Evolutionary conservation across 2,329 filamentous ascomycete species (phyloP), one percentile per base, ranked within the genome.

Genomic region (Aphanocladium album): DNA sequence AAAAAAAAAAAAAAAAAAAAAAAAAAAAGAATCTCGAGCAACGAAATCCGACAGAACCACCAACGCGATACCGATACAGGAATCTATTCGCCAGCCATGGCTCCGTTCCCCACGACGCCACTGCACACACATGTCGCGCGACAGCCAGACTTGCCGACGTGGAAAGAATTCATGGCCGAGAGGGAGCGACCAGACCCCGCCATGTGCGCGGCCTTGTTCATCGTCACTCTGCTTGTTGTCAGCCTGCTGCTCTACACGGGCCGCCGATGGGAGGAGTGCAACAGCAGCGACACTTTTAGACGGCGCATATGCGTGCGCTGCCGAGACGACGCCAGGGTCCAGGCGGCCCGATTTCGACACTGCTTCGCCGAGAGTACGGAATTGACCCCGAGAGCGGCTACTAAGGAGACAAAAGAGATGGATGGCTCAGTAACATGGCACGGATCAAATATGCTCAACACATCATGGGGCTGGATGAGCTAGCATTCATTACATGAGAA

Each of bases 391-490:
- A 23, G 23, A 23, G 11, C 5, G 21, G 5, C 35, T 5, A 12
- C 8, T 14, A n/a, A n/a, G 21, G 21, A 41, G 12, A 30, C 19
- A 23, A 57, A 39, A 8, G 49, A 23, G 9, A 12, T 46, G 1
- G 41, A 41, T n/a, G 27, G 19, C 8, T 21, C 39, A 5, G 43
- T 30, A 11, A 14, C 50, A 25, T 62, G 60, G 60, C 60, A 59
- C n/a, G 60, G 60, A 14, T 45, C 51, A 17, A 62, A 62, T 14
- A 37, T 51, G 50, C 56, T 62, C 23, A 59, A 62, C 25, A 62
- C 60, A n/a, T 45, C 60, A 5, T 62, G 60, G 60, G 60, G 50
- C 11, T 62, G 49, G 49, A 62, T 56, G 60, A 33, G 17, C 21
- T 60, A 23, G 21, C 17, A 11, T 1, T 23, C n/a, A 0, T 9